Percentiles rank a stretch among this genome's conserved stretches.
Evolutionary conservation across 225 moss, liverwort and hornwort species (phyloP).

Genomic region (Antitrichia curtipendula): DNA sequence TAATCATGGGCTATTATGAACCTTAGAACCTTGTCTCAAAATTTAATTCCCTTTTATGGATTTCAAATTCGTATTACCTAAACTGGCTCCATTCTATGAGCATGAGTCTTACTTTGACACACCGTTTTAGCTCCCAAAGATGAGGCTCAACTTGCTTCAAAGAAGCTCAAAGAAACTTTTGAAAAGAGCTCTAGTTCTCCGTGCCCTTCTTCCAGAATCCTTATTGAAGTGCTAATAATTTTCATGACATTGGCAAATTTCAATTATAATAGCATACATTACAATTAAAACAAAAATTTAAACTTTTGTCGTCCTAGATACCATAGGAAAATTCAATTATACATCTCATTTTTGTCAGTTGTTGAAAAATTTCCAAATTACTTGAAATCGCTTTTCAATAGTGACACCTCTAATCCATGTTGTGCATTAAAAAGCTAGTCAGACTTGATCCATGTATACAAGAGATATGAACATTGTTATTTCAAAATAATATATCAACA

Average conservation of each 20-base stretch:
- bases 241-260: not conserved
- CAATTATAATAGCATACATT: not conserved
- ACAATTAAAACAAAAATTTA: no score
- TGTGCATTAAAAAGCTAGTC: no score
- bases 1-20: not conserved
- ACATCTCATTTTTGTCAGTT: fast-evolving
- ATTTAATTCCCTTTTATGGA: no score
- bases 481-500: not conserved
- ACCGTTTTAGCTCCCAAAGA: not conserved
- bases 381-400: not conserved
- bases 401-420: not conserved
- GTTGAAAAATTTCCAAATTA: not conserved
- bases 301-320: no score
- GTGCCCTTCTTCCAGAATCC: not conserved
- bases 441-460: no score
- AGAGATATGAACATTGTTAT: no score
- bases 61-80: not conserved
- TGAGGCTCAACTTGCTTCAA: no score
- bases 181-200: fast-evolving
- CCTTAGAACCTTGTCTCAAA: no score
- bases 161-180: not conserved
- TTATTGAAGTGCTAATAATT: not conserved
- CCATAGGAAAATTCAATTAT: not conserved
- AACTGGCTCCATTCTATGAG: not conserved
- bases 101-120: not conserved